Percentiles rank a stretch among this genome's conserved stretches.
Conservation (phyloP, 371 early-diverging fungal genomes). For the Circinella umbellata region DNA sequence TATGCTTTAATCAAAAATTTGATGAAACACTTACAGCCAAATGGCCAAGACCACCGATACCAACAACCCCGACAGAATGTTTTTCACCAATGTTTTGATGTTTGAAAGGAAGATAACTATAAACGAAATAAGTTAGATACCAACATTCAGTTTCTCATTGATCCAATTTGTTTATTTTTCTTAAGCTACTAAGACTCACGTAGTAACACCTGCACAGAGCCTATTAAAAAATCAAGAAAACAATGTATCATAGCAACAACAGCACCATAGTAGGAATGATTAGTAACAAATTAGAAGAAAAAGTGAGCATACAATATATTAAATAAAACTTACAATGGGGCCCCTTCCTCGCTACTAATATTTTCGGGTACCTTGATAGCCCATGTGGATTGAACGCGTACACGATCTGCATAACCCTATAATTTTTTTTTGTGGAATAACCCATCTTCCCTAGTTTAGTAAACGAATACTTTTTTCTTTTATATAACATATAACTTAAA, state of each 20-base stretch:
- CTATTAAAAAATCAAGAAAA: conserved; percentile 16
- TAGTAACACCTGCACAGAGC: conserved; percentile 78
- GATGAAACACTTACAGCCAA: conserved; percentile 45
- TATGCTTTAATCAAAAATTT: too few relatives aligned
- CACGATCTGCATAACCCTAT: conserved; percentile 44
- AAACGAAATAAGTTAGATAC: neutral
- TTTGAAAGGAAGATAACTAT: conserved; percentile 57
- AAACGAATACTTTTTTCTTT: neutral
- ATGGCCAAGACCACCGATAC: conserved; percentile 81
- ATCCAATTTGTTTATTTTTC: too few relatives aligned
- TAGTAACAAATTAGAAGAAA: neutral
- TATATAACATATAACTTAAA: neutral
- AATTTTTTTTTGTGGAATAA: too few relatives aligned
- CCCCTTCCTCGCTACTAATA: conserved; percentile 44
- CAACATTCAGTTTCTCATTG: too few relatives aligned
- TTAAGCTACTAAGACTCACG: conserved; percentile 25
- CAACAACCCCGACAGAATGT: conserved; percentile 67
- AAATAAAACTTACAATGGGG: conserved; percentile 48
- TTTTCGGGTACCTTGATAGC: conserved; percentile 60
- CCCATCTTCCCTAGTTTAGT: neutral
- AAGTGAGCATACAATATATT: neutral
- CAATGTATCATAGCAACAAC: neutral
- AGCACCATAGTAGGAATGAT: neutral
- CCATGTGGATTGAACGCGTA: conserved; percentile 48
- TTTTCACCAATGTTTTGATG: conserved; percentile 48